Evolutionary conservation across 2,329 filamentous ascomycete genomes (phyloP).

Genomic region (Neopestalotiopsis sp.): DNA sequence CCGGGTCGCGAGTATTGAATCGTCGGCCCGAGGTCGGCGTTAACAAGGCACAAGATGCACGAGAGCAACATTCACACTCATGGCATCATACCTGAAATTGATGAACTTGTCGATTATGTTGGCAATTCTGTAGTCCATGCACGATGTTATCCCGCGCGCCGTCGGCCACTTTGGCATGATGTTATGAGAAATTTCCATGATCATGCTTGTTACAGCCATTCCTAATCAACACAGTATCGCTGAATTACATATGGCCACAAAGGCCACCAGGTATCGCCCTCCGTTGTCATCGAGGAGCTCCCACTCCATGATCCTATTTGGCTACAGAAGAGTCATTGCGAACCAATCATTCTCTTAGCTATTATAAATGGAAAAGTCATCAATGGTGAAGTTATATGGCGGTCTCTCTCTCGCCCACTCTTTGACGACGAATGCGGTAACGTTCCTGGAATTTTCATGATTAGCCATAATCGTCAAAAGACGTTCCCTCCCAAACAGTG

Average conservation of each 20-base stretch:
- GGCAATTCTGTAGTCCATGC: too few relatives aligned
- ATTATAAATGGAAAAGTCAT: background rate
- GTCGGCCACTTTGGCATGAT: too few relatives aligned
- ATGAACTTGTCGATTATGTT: background rate
- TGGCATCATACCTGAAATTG: background rate
- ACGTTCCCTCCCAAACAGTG: background rate
- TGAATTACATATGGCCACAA: too few relatives aligned
- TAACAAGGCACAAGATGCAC: background rate
- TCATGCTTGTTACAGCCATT: too few relatives aligned
- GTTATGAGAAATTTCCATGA: too few relatives aligned
- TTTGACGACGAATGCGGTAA: background rate
- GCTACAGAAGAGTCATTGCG: background rate
- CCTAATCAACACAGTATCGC: too few relatives aligned
- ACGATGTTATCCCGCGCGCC: too few relatives aligned
- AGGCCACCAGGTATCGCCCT: too few relatives aligned
- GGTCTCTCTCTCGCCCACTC: constrained; percentile 11
- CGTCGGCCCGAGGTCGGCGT: background rate
- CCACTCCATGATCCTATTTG: background rate
- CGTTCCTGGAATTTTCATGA: background rate
- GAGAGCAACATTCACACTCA: background rate
- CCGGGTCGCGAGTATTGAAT: background rate
- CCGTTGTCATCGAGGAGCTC: too few relatives aligned
- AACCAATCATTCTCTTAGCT: background rate
- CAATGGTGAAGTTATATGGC: constrained; percentile 5
- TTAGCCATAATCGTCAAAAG: background rate